These are phyloP conservation scores for Lyophyllum decastes DNA, from an alignment of 768 basidiomycete species.

Conservation along the genomic window DNA sequence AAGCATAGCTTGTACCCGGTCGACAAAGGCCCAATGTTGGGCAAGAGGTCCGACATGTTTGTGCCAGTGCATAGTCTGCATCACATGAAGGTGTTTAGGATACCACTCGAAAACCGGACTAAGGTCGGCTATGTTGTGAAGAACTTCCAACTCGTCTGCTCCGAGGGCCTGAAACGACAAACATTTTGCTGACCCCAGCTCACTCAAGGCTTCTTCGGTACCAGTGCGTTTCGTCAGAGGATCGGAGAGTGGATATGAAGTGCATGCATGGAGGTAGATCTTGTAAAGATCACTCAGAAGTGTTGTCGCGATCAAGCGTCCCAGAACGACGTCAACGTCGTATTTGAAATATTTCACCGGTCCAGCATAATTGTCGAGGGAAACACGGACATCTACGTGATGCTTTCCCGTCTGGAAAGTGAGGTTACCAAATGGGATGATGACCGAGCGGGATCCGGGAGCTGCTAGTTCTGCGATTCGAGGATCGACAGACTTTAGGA, in stretches of 20 bases:
- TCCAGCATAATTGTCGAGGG: conserved; percentile 6
- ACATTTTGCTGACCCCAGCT: conserved; percentile 36
- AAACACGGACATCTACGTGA: conserved; percentile 25
- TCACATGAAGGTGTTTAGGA: conserved; percentile 33
- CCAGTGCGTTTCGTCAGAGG: conserved; percentile 45
- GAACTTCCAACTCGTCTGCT: conserved; percentile 27
- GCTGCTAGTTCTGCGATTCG: conserved; percentile 12
- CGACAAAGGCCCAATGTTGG: conserved; percentile 32
- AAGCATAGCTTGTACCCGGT: conserved; percentile 27
- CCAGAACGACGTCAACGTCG: conserved; percentile 32
- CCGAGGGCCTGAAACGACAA: conserved; percentile 40
- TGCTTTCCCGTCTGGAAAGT: conserved; percentile 13
- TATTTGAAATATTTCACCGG: conserved; percentile 24
- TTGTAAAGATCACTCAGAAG: conserved; percentile 33
- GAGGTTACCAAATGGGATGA: conserved; percentile 41
- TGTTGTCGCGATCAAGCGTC: conserved; percentile 31
- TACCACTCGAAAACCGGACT: conserved; percentile 38
- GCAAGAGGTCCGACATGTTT: conserved; percentile 20
- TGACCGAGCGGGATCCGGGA: conserved; percentile 27
- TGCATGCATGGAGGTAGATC: conserved; percentile 47
- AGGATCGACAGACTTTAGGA: conserved; percentile 29
- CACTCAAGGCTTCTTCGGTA: conserved; percentile 41
- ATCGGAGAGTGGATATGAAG: conserved; percentile 41
- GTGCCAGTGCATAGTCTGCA: conserved; percentile 43
- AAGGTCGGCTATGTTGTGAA: conserved; percentile 33